Percentiles rank a stretch among this genome's conserved stretches.
Conservation (phyloP, 2,329 filamentous ascomycete species). For the Ophiostoma triangulosporum region DNA sequence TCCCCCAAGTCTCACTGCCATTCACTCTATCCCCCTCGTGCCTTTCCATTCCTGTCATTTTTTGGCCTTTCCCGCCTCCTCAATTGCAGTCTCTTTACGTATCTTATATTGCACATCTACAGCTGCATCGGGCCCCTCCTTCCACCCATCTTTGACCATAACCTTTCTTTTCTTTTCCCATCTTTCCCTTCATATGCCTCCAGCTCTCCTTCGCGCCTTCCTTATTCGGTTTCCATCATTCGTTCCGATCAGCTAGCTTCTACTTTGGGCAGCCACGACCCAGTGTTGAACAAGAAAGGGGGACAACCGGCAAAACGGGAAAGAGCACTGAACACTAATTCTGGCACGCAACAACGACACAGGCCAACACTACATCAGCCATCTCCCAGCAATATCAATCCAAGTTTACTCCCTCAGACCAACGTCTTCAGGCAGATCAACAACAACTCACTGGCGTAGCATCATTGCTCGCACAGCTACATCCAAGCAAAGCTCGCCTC, state of each 20-base stretch:
- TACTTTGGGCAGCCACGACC: conserved; percentile 7
- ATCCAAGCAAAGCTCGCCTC: background rate
- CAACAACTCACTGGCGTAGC: background rate
- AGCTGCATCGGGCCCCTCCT: background rate
- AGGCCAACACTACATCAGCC: background rate
- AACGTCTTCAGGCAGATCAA: background rate
- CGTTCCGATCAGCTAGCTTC: conserved; percentile 2
- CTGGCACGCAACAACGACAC: background rate
- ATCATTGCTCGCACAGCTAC: background rate
- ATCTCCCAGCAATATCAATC: background rate
- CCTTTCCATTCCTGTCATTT: background rate
- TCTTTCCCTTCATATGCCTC: background rate
- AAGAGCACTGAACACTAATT: background rate
- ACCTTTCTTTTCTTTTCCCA: background rate
- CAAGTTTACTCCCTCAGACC: background rate
- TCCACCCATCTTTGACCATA: background rate
- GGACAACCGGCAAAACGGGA: background rate
- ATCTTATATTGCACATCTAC: background rate
- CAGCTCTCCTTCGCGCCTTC: background rate
- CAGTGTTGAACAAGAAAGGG: background rate
- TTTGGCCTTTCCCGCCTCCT: background rate
- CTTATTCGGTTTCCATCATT: background rate
- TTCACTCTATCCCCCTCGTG: background rate
- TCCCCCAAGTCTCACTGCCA: background rate
- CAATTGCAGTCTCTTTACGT: conserved; percentile 6